Evolutionary conservation across 1,139 yeast species (phyloP).

Genomic region (Candida sp.): DNA sequence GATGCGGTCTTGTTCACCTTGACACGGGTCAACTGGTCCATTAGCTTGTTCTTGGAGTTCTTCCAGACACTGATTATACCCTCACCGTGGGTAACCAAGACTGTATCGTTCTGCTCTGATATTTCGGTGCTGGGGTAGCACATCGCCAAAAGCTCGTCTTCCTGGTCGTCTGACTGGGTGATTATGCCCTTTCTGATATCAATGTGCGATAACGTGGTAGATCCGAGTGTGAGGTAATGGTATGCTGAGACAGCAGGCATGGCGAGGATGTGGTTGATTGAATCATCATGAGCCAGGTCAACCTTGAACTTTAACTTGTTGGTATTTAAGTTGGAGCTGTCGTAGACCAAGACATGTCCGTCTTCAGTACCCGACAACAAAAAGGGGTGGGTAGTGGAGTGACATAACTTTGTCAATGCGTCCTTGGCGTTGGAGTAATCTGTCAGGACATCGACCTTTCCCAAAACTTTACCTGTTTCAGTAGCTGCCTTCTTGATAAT

Average conservation of each 20-base stretch:
- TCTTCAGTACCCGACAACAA: conserved; percentile 80
- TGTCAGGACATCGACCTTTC: conserved; percentile 44
- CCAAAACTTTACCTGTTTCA: conserved; percentile 75
- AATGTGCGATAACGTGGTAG: conserved; percentile 79
- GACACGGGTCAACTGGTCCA: conserved; percentile 84
- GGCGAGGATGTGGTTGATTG: conserved; percentile 74
- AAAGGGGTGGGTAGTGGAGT: conserved; percentile 66
- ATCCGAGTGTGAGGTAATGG: conserved; percentile 81
- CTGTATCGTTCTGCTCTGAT: conserved; percentile 58
- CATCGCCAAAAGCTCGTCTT: conserved; percentile 85
- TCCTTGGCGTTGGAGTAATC: conserved; percentile 32
- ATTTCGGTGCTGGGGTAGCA: conserved; percentile 56
- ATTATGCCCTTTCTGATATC: conserved; percentile 76
- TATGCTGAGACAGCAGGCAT: conserved; percentile 76
- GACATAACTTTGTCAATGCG: conserved; percentile 63
- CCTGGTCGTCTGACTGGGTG: conserved; percentile 84
- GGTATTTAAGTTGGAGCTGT: conserved; percentile 52
- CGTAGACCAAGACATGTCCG: conserved; percentile 68
- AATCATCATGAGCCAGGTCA: conserved; percentile 67
- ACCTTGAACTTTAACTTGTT: conserved; percentile 45
- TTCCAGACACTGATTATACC: conserved; percentile 96
- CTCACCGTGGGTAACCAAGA: conserved; percentile 83
- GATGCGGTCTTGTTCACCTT: conserved; percentile 74
- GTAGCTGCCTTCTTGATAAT: conserved; percentile 77
- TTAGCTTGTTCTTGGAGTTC: conserved; percentile 63